These are phyloP conservation scores for Nicotiana benthamiana DNA, from an alignment of 257 asterid species.

Conservation along the genomic window DNA sequence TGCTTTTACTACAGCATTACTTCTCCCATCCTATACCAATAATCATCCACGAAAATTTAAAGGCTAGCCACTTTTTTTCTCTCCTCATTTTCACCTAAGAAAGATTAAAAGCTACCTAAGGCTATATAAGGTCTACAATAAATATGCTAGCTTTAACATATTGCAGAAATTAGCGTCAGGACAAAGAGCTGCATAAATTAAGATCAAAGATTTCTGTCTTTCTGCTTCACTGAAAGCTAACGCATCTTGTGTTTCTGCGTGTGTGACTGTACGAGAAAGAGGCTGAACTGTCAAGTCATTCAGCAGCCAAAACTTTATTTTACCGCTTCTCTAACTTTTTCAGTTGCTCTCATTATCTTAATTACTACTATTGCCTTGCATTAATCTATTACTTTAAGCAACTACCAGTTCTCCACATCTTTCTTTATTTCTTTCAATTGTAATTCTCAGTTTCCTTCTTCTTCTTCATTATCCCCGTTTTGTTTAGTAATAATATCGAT, in stretches of 20 bases:
- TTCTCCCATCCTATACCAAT: neutral
- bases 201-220: slow-evolving; percentile 38
- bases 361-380: no score
- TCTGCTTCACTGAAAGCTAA: slow-evolving; percentile 46
- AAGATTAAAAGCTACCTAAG: neutral
- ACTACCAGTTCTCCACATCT: no score
- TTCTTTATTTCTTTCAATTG: no score
- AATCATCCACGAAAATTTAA: neutral
- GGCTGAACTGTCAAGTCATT: slow-evolving; percentile 61
- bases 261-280: slow-evolving; percentile 25
- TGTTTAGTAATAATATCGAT: no score
- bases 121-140: neutral
- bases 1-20: neutral
- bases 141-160: neutral
- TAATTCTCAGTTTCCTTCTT: no score
- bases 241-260: slow-evolving; percentile 49
- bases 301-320: neutral
- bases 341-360: neutral
- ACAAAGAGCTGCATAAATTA: slow-evolving; percentile 37
- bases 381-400: no score
- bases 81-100: neutral
- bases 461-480: no score
- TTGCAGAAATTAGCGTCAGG: slow-evolving; percentile 22
- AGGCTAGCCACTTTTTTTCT: neutral
- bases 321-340: neutral